phyloP scores from a whole-genome alignment of 345 rosid genomes.

The Syzygium oleosum region DNA sequence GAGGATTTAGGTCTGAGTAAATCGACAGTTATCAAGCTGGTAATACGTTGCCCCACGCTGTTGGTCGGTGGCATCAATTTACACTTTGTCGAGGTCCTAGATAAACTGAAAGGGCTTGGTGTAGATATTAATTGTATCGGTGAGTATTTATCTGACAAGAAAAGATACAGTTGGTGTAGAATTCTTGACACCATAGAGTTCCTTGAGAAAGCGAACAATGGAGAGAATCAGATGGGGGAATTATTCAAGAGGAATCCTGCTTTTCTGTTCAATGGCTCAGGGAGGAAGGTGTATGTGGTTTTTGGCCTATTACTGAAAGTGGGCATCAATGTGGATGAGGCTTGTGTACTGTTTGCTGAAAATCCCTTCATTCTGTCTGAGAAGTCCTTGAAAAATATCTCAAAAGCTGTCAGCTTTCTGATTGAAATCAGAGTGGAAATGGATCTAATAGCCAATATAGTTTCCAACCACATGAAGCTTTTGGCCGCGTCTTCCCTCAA shows the following conservation, averaged over 20 bases:
- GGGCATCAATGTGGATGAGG: conserved; percentile 42
- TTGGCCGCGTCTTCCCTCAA: conserved; percentile 46
- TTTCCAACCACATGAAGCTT: conserved; percentile 24
- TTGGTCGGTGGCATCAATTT: conserved; percentile 41
- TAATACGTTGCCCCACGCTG: conserved; percentile 43
- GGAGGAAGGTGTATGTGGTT: conserved; percentile 49
- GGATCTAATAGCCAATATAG: conserved; percentile 30
- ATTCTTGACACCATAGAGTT: conserved; percentile 50
- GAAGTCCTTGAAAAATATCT: conserved; percentile 36
- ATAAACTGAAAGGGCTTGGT: conserved; percentile 36
- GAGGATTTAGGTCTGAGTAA: conserved; percentile 54
- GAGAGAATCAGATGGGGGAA: conserved; percentile 33
- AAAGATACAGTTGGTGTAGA: conserved; percentile 49
- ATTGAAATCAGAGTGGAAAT: conserved; percentile 41
- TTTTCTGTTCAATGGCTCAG: conserved; percentile 51
- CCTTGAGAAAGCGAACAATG: conserved; percentile 51
- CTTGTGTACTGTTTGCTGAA: conserved; percentile 34
- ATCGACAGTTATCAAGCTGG: conserved; percentile 47
- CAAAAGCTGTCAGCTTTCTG: conserved; percentile 40
- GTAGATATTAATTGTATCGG: conserved; percentile 47
- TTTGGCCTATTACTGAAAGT: conserved; percentile 54
- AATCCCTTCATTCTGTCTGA: conserved; percentile 43
- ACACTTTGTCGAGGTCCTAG: conserved; percentile 40
- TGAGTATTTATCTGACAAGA: conserved; percentile 22
- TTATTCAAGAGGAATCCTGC: conserved; percentile 42